Base-by-base conservation (phyloP, 805 yeast species). In the Metschnikowia drakensbergensis region DNA sequence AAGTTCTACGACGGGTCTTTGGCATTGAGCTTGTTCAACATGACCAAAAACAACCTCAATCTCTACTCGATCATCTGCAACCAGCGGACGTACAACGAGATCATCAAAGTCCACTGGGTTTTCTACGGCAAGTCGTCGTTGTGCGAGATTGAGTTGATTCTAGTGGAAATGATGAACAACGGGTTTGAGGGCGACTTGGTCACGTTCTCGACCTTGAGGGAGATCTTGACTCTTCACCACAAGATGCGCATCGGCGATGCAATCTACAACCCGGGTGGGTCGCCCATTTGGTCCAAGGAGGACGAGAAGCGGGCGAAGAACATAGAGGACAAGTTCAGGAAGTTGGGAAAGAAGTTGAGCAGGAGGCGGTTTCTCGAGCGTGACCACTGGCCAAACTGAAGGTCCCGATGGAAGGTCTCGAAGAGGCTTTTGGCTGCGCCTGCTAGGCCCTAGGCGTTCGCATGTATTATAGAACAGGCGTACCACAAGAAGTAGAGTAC, bases 81-180 rank as follows among this genome's bases (percentile, higher is more conserved):
- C 55, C 76, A 72, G 54, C 66, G 61, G 17, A 72, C 76, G 2
- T 72, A 68, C 52, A 72, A 72, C 51, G 71, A 71, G 51, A 57
- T 72, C 4, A 52, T 72, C 38, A 61, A 66, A 45, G 55, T 64
- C 17, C 58, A 60, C 42, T 71, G 76, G 76, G 58, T 71, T 1
- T 72, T 56, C 54, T 58, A 57, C 42, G 77, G 77, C 17, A 69
- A 68, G 52, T 55, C 67, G 8, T 63, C 62, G 42, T 51, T 72
- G 26, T 64, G 64, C 48, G 67, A 63, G 22, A 58, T 72, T 25
- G 76, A 71, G 56, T 63, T 60, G 50, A 54, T 62, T 1, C 56
- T 55, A 28, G 59, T 62, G 45, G 77, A 72, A 53, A 72, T 72
- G 77, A 51, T 57, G 30, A 68, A 70, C 49, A 69, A 69, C 50